Base-by-base conservation (phyloP, 148 eudicot genomes). In the Limonium bicolor region DNA sequence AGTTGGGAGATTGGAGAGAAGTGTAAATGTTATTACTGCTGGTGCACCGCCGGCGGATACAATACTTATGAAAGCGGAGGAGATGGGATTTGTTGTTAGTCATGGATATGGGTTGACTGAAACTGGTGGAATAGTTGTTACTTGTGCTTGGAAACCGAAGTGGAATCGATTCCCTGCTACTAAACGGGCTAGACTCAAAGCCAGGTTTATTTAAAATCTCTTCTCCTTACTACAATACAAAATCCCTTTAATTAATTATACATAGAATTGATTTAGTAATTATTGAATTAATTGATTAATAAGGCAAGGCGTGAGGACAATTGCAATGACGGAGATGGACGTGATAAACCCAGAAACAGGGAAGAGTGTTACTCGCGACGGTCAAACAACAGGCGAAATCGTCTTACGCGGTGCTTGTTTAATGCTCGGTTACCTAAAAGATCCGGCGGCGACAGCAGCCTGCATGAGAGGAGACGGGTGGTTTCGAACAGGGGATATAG, bases 31-130 rank as follows among this genome's bases (percentile, higher is more conserved):
- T 27, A 57, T 68, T 10, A 60, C 64, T 5, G 67, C 64, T 1
- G 78, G 78, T 6, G 67, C 78, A 0, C 73, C 78, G 1, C 78
- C 78, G 3, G 73, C 78, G 0, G 70, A 70, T 6, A 4, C 58
- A 10, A 43, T 72, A 4, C 60, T 72, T 20, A 13, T 23, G 1
- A 50, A 65, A 15, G 45, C 70, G 0, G 78, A 72, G 9, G 23
- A 63, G 2, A 57, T 72, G 6, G 78, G 78, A 4, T 72, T 72
- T 24, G 15, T 20, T 1, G 44, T 72, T 17, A 57, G 61, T 14
- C 78, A 72, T 4, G 78, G 63, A 18, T 72, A 63, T 12, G 78
- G 78, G 15, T 6, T 72, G 18, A 72, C 78, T 0, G 78, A 72
- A 21, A 41, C 65, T 4, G 73, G 59, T 0, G 78, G 78, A 0